Base-by-base conservation (phyloP, 192 early-diverging fungal species). In the Thamnidium elegans region DNA sequence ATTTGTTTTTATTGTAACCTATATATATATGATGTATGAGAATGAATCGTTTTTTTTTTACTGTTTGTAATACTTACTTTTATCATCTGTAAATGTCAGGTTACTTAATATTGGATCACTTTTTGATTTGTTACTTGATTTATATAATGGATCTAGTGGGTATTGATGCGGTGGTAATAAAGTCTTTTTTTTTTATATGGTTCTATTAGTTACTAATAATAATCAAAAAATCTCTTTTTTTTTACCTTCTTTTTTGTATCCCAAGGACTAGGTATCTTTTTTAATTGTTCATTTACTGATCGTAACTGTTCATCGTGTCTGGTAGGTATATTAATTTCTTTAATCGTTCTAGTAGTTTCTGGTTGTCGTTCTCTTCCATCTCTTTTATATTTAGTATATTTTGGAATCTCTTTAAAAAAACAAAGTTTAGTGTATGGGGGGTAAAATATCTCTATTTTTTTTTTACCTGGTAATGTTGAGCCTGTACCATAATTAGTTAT, bases 221-320 rank as follows among this genome's bases (percentile, higher is more conserved):
- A 45, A 45, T 9, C 0, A 13, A 13, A 9, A 39, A 39, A 54
- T 31, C 34, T 31, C 34, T 1, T 15, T 6, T 58, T 20, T 44
- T 1, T 58, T 20, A 19, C 56, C 19, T 39, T 6, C 5, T 39
- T 39, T 39, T 39, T 39, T 39, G 17, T 58, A 20, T 58, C 32
- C 36, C 36, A 39, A 14, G 32, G 8, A 19, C 13, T 13, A 9
- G 65, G 55, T 21, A 66, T 9, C 46, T 44, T 45, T 31, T 50
- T 66, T 5, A 66, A 44, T 45, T 66, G 65, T 17, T 58, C 46
- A 42, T 66, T 47, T 11, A 66, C 47, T n/a, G 65, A 66, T 21
- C 65, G 54, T 19, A 66, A 30, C 45, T 66, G 53, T 48, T 66
- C 65, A 50, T 66, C 65, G 4, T 53, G 9, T 14, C 13, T 30